phyloP scores from a whole-genome alignment of 2,329 filamentous ascomycete genomes.

The Cytospora piceae region DNA sequence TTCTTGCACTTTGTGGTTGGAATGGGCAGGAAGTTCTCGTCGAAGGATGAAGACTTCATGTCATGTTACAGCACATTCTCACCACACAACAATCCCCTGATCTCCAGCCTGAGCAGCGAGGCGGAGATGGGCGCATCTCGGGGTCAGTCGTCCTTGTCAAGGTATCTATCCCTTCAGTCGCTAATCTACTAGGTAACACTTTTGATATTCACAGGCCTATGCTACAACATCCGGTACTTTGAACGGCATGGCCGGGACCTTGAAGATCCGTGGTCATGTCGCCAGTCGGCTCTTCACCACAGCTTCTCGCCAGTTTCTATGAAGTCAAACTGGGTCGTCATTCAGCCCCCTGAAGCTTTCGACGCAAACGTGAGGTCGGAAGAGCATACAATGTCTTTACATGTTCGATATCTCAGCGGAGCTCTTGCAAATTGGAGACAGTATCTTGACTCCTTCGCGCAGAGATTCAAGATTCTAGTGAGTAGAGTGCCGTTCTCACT shows the following conservation, averaged over 20 bases:
- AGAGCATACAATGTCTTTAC: neutral
- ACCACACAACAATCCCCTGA: neutral
- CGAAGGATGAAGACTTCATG: constrained; percentile 10
- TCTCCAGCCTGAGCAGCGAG: neutral
- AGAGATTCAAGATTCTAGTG: constrained; percentile 2
- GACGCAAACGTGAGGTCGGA: neutral
- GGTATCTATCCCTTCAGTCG: neutral
- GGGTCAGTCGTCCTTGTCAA: neutral
- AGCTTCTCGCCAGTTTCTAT: neutral
- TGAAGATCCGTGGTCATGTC: constrained; percentile 13
- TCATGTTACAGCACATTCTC: constrained; percentile 3
- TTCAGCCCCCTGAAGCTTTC: constrained; percentile 5
- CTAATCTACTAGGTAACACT: neutral
- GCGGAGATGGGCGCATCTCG: neutral
- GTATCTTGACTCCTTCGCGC: constrained; percentile 5
- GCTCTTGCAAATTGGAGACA: constrained; percentile 2
- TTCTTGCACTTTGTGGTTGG: constrained; percentile 4
- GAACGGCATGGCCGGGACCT: constrained; percentile 3
- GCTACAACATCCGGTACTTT: constrained; percentile 8
- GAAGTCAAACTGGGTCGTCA: constrained; percentile 2
- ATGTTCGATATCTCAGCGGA: neutral
- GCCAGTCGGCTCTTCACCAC: constrained; percentile 11
- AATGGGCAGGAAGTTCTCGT: neutral
- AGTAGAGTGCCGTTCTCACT: neutral
- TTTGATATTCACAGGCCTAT: neutral